phyloP scores from a whole-genome alignment of 192 early-diverging fungal genomes.

The Mortierella antarctica region DNA sequence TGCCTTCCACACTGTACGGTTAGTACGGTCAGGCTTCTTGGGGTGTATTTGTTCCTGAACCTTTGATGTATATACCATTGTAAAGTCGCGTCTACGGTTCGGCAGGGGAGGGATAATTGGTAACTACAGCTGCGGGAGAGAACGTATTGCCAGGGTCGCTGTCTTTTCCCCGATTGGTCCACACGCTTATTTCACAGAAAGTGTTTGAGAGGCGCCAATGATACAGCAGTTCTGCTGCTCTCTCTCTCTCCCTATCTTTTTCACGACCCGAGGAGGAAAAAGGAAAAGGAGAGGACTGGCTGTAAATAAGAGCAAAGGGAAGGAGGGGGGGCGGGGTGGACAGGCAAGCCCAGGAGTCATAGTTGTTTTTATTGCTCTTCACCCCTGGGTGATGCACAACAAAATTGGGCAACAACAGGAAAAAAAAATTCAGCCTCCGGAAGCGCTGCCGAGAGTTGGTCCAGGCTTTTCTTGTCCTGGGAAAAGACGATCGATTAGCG shows the following conservation, averaged over 20 bases:
- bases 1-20: no score
- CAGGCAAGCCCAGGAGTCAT: background rate
- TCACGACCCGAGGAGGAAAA: no score
- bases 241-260: no score
- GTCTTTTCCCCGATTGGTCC: conserved; percentile 1
- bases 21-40: no score
- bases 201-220: background rate
- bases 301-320: no score
- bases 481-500: conserved; percentile 7
- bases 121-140: background rate
- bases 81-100: no score
- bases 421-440: conserved; percentile 33
- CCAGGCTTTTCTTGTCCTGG: conserved; percentile 44
- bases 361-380: background rate
- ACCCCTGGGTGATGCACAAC: background rate
- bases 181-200: background rate
- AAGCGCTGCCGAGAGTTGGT: conserved; percentile 47
- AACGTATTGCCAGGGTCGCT: background rate
- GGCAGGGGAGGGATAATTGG: background rate
- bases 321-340: no score
- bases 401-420: background rate
- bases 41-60: no score
- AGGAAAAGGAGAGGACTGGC: no score
- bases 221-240: background rate
- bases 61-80: no score